phyloP scores from a whole-genome alignment of 352 stramenopile genomes.

The Detonula confervacea region DNA sequence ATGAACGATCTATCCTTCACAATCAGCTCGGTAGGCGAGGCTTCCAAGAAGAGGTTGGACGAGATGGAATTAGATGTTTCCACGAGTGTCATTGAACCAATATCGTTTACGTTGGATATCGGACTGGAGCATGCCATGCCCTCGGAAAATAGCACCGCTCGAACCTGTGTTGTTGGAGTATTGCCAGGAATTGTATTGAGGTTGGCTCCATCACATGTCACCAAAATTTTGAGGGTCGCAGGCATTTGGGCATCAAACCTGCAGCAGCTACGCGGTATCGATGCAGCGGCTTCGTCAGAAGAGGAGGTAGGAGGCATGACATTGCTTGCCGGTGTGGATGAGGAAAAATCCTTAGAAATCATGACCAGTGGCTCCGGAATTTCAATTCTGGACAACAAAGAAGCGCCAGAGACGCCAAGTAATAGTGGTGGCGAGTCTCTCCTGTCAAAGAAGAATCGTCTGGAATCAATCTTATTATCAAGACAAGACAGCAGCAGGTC shows the following conservation, averaged over 20 bases:
- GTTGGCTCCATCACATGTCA: conserved; percentile 68
- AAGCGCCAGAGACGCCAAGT: background rate
- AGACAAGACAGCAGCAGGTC: conserved; percentile 34
- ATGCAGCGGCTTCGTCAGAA: conserved; percentile 2
- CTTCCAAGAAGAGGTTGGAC: conserved; percentile 44
- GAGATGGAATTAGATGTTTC: conserved; percentile 44
- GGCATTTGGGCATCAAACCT: conserved; percentile 73
- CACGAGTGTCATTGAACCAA: conserved; percentile 79
- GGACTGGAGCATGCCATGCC: conserved; percentile 69
- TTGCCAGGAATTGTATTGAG: conserved; percentile 72
- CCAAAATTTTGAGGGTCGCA: conserved; percentile 70
- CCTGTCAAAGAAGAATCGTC: conserved; percentile 50
- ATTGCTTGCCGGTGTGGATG: conserved; percentile 33
- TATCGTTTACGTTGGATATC: conserved; percentile 73
- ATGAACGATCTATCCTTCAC: conserved; percentile 70
- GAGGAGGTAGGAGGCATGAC: background rate
- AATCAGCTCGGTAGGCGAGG: conserved; percentile 52
- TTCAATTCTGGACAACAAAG: conserved; percentile 49
- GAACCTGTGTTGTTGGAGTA: conserved; percentile 76
- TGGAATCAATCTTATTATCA: conserved; percentile 46
- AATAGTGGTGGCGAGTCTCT: conserved; percentile 7
- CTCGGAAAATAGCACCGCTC: conserved; percentile 53
- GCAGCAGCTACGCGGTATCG: conserved; percentile 49
- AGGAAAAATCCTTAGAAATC: conserved; percentile 59
- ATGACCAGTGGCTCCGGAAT: conserved; percentile 61